These are phyloP conservation scores for Pyricularia sp. DNA, from an alignment of 2,329 filamentous ascomycete species.

Conservation along the genomic window DNA sequence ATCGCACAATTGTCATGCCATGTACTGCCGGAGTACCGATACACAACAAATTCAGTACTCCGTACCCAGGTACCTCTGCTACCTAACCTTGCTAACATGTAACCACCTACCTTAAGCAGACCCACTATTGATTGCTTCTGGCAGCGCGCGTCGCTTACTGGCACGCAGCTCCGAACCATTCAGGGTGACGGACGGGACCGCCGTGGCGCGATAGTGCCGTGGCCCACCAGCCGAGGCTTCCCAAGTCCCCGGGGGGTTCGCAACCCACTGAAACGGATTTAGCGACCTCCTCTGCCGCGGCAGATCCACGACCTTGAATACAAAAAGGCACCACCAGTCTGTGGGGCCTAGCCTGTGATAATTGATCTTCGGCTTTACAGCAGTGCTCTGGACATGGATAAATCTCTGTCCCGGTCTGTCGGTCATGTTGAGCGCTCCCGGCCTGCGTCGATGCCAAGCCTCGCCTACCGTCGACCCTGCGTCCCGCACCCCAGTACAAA, in stretches of 20 bases:
- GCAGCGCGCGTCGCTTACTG: not conserved
- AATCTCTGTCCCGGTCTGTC: not conserved
- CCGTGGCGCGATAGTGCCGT: not conserved
- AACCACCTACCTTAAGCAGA: too few species aligned
- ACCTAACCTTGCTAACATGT: too few species aligned
- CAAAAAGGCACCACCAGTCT: too few species aligned
- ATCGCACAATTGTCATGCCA: too few species aligned
- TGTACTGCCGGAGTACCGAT: too few species aligned
- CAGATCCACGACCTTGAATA: not conserved
- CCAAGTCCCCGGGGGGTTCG: too few species aligned
- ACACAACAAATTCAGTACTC: not conserved
- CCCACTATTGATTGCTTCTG: not conserved
- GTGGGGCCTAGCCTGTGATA: too few species aligned
- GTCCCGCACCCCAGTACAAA: not conserved
- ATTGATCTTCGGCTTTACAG: too few species aligned
- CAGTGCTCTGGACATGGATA: too few species aligned
- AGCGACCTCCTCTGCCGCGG: not conserved
- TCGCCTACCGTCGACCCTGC: not conserved
- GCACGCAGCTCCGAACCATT: not conserved
- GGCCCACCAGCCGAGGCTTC: not conserved
- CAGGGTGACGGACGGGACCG: not conserved
- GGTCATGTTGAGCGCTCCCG: not conserved
- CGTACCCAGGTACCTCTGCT: not conserved
- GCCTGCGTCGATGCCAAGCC: not conserved
- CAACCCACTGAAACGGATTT: not conserved